Conservation (phyloP, 495 filamentous ascomycete genomes). For the Xylaria telfairii region DNA sequence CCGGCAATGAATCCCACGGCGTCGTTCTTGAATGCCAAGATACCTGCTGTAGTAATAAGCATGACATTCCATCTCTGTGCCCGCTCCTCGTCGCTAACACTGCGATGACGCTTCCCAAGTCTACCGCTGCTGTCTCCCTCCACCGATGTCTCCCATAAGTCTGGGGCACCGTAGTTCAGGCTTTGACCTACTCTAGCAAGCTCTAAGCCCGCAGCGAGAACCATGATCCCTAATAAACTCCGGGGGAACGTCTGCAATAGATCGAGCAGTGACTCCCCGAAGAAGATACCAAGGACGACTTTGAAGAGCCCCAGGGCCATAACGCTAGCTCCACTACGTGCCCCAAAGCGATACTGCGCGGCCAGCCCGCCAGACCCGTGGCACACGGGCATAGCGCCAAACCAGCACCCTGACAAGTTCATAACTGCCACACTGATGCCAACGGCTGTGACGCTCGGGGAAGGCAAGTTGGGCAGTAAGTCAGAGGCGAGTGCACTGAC, state of each 20-base stretch:
- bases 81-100: slow-evolving; percentile 63
- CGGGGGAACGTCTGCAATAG: slow-evolving; percentile 74
- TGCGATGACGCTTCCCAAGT: slow-evolving; percentile 30
- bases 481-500: slow-evolving; percentile 76
- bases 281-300: slow-evolving; percentile 73
- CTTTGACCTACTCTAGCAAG: slow-evolving; percentile 82
- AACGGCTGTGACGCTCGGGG: slow-evolving; percentile 72
- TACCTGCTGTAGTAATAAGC: slow-evolving; percentile 80
- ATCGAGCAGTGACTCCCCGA: slow-evolving; percentile 70
- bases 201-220: slow-evolving; percentile 86
- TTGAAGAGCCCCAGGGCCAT: slow-evolving; percentile 81
- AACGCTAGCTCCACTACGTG: slow-evolving; percentile 82
- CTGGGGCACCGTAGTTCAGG: slow-evolving; percentile 74
- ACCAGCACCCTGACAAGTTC: slow-evolving; percentile 87
- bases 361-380: slow-evolving; percentile 92
- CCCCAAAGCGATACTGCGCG: slow-evolving; percentile 88
- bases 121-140: slow-evolving; percentile 22
- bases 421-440: slow-evolving; percentile 81
- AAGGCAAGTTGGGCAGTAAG: slow-evolving; percentile 69
- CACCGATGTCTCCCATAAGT: slow-evolving; percentile 52
- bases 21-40: slow-evolving; percentile 89
- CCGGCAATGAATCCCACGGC: slow-evolving; percentile 85
- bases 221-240: slow-evolving; percentile 81
- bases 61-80: slow-evolving; percentile 81
- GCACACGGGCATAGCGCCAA: slow-evolving; percentile 94